phyloP scores from a whole-genome alignment of 768 basidiomycete genomes.

The Leccinum disarticulatum region DNA sequence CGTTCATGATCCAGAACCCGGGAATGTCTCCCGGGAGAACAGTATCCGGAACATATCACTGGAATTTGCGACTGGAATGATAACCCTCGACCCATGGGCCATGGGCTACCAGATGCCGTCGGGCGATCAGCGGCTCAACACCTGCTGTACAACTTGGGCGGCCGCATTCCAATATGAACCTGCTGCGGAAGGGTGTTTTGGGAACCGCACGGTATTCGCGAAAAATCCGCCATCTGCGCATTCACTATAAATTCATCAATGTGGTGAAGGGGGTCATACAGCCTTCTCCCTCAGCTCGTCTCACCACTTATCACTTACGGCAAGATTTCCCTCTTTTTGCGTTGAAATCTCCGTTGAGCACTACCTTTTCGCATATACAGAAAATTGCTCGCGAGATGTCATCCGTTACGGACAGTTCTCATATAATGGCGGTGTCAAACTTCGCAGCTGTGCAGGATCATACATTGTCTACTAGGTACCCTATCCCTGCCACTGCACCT shows the following conservation, averaged over 20 bases:
- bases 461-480: not conserved
- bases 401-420: not conserved
- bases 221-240: not conserved
- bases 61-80: no score
- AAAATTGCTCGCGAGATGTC: not conserved
- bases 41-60: no score
- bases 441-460: no score
- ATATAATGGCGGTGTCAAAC: not conserved
- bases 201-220: not conserved
- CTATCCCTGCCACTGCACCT: not conserved
- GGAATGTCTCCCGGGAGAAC: no score
- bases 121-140: not conserved
- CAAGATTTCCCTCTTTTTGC: not conserved
- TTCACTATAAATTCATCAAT: not conserved
- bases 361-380: not conserved
- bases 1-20: no score
- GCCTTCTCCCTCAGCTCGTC: not conserved
- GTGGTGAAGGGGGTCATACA: not conserved
- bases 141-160: not conserved
- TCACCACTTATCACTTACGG: not conserved
- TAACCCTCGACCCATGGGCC: no score
- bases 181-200: not conserved
- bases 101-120: not conserved
- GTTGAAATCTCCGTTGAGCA: not conserved
- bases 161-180: not conserved